Percentiles rank a stretch among this genome's conserved stretches.
These are phyloP conservation scores for Suhomyces coccinellae DNA, from an alignment of 1,139 yeast species.

Conservation along the genomic window DNA sequence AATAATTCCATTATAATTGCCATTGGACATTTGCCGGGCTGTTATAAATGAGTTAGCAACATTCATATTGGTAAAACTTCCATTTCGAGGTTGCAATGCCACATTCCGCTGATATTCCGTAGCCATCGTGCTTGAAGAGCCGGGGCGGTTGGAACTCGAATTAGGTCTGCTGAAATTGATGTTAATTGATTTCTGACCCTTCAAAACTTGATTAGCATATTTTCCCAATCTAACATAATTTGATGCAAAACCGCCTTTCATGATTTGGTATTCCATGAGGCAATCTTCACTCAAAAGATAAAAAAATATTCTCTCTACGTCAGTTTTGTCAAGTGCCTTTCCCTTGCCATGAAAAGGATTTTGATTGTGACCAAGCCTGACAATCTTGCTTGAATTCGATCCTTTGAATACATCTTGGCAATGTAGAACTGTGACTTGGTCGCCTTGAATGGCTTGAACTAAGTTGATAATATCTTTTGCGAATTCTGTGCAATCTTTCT, in stretches of 20 bases:
- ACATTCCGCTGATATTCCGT: not conserved
- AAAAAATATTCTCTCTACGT: conserved; percentile 79
- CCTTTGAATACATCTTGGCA: conserved; percentile 88
- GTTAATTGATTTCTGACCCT: conserved; percentile 44
- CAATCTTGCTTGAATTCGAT: conserved; percentile 60
- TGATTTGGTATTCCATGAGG: conserved; percentile 68
- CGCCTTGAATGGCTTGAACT: conserved; percentile 55
- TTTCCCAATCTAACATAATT: conserved; percentile 69
- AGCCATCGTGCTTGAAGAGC: not conserved
- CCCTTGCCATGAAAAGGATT: conserved; percentile 72
- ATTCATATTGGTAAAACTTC: not conserved
- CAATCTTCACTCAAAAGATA: conserved; percentile 69
- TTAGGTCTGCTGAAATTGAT: conserved; percentile 28
- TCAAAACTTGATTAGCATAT: conserved; percentile 47
- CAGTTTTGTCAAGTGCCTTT: conserved; percentile 57
- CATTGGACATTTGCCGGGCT: conserved; percentile 25
- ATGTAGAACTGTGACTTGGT: conserved; percentile 71
- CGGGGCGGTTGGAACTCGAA: not conserved
- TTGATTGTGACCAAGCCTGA: conserved; percentile 60
- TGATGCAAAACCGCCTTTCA: conserved; percentile 80
- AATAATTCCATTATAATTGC: conserved; percentile 18
- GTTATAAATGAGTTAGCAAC: conserved; percentile 27
- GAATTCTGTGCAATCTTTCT: conserved; percentile 66
- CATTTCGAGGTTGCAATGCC: not conserved
- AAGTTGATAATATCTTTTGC: conserved; percentile 62